Conservation (phyloP, 2,329 filamentous ascomycete species). For the Zymoseptoria pseudotritici region DNA sequence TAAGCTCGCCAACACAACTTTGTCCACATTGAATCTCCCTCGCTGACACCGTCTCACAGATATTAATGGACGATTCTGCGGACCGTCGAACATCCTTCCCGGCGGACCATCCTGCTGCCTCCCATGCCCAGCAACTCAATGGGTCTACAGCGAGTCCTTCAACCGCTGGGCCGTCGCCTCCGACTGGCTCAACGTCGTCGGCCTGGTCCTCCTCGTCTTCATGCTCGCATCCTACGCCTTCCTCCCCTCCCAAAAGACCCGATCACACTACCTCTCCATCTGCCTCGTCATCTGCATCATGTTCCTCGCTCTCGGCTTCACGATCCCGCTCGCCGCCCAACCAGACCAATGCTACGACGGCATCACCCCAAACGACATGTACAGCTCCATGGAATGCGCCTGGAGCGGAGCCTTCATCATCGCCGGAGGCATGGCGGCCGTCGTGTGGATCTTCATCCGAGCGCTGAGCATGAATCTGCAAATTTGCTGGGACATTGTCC, state of each 20-base stretch:
- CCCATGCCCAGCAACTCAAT: conserved; percentile 81
- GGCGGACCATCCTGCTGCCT: conserved; percentile 65
- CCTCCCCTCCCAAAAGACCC: conserved; percentile 80
- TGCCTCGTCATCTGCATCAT: conserved; percentile 70
- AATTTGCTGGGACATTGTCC: conserved; percentile 87
- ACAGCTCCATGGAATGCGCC: conserved; percentile 70
- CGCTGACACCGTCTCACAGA: conserved; percentile 38
- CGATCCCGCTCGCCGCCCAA: conserved; percentile 72
- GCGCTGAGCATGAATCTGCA: conserved; percentile 90
- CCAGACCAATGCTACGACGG: conserved; percentile 78
- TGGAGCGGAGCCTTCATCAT: conserved; percentile 81
- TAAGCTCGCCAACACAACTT: conserved; percentile 39
- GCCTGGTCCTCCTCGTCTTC: conserved; percentile 65
- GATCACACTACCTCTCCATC: conserved; percentile 87
- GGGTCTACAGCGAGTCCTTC: conserved; percentile 56
- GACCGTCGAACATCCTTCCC: conserved; percentile 36
- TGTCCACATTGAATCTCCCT: background rate
- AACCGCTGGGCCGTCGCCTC: conserved; percentile 54
- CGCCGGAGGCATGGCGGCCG: conserved; percentile 73
- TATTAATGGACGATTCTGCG: conserved; percentile 51
- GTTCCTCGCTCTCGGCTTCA: conserved; percentile 85
- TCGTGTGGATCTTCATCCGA: conserved; percentile 86
- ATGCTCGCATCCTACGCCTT: conserved; percentile 71
- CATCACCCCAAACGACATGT: conserved; percentile 93
- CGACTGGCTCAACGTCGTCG: conserved; percentile 76